Evolutionary conservation across 768 basidiomycete species (phyloP), one percentile per base, ranked within the genome.

Genomic region (Rhodotorula toruloides): DNA sequence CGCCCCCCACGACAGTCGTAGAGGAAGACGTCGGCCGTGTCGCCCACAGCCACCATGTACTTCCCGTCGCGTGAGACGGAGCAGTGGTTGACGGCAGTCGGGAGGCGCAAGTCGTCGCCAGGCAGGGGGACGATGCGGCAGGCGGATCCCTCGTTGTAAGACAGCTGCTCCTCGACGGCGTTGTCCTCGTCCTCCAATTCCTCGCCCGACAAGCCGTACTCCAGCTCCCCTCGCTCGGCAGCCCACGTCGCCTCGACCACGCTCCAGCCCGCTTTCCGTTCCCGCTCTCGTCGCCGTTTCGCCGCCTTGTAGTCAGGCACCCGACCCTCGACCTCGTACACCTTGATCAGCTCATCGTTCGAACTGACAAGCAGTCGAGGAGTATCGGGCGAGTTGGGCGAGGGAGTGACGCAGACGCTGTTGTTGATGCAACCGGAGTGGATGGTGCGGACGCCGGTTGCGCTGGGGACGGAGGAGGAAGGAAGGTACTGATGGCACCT

Each of bases 31-130:
- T 90, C 86, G 49, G 86, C 84, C 16, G 91, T 91, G 76, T 97
- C 92, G 31, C 93, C 92, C 0, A 93, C 92, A 5, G 87, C 90
- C 2, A 96, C 83, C 21, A 97, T 82, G 0, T 87, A 91, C 50
- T 84, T 83, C 1, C 91, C 88, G 73, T 94, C 90, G 0, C 90
- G 91, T 1, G 91, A 91, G 72, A 97, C 83, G 14, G 91, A 91
- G 8, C 88, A 88, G 70, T 91, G 88, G 74, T 91, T 91, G 49
- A 91, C 83, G 6, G 89, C 84, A 14, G 88, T 88, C 65, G 83
- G 82, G 21, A 72, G 39, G 14, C 39, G 42, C 37, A 58, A 31
- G 32, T 58, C 55, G 19, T 53, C 37, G 12, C 49, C 37, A 19
- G 50, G 40, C 11, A 53, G 29, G 6, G 66, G 56, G 88, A 73